These are phyloP conservation scores for Tetrahymena elliotti DNA, from an alignment of 73 alveolate species.

Conservation along the genomic window DNA sequence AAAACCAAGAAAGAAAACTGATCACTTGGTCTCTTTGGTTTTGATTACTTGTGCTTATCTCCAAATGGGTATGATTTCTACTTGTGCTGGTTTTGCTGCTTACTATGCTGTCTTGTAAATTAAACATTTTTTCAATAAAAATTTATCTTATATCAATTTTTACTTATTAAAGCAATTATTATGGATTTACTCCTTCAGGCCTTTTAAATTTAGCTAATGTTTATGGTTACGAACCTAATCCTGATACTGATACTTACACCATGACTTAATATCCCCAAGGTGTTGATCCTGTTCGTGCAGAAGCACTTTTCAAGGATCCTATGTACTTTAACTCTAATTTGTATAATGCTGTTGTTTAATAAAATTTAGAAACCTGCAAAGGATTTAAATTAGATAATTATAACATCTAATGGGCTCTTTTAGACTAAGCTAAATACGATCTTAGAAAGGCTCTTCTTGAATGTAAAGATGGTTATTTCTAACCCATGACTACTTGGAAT, in stretches of 20 bases:
- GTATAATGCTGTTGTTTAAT: background rate
- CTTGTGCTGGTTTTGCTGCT: conserved; percentile 72
- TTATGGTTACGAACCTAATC: conserved; percentile 52
- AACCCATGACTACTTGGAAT: conserved; percentile 36
- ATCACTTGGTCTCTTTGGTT: conserved; percentile 70
- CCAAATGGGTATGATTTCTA: conserved; percentile 62
- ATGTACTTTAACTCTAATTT: background rate
- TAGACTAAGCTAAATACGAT: conserved; percentile 2
- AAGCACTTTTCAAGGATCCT: background rate
- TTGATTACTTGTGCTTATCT: conserved; percentile 68
- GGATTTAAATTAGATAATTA: too few relatives aligned
- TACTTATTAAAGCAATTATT: conserved; percentile 45
- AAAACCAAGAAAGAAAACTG: conserved; percentile 87
- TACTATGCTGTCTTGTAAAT: conserved; percentile 63
- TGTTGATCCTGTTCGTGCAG: background rate
- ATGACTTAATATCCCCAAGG: background rate
- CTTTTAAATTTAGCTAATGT: conserved; percentile 5
- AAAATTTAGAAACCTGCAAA: too few relatives aligned
- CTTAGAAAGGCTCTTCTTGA: conserved; percentile 21
- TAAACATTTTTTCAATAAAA: too few relatives aligned
- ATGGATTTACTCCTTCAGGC: conserved; percentile 67
- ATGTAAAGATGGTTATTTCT: background rate
- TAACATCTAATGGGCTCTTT: conserved; percentile 2
- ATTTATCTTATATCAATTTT: background rate
- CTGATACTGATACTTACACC: conserved; percentile 29